These are phyloP conservation scores for Candolleomyces eurysporus DNA, from an alignment of 768 basidiomycete species.

Conservation along the genomic window DNA sequence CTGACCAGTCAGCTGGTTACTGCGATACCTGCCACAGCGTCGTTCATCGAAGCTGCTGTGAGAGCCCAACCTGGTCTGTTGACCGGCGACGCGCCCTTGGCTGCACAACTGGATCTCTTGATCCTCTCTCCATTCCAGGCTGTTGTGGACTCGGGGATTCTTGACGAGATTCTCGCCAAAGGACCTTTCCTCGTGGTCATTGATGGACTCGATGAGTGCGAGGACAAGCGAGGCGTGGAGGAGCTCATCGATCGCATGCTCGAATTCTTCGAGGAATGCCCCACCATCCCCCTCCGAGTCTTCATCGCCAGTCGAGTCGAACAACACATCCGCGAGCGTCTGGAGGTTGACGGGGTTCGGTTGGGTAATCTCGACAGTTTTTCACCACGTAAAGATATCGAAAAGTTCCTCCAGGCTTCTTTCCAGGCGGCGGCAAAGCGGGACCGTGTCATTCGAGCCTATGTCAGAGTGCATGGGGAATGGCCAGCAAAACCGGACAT, in stretches of 20 bases:
- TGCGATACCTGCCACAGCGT: not conserved
- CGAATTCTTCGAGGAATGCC: not conserved
- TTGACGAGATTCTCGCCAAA: not conserved
- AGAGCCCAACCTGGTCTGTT: not conserved
- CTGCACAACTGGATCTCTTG: constrained; percentile 1
- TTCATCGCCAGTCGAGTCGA: not conserved
- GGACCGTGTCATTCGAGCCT: not conserved
- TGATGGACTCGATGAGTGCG: constrained; percentile 8
- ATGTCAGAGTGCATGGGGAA: not conserved
- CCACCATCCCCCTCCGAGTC: not conserved
- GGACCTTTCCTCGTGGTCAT: not conserved
- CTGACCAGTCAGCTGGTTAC: not conserved
- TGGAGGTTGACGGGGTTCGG: not conserved
- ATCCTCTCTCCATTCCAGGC: not conserved
- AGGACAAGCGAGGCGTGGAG: not conserved
- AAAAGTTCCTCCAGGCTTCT: no score
- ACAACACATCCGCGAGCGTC: not conserved
- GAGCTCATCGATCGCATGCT: not conserved
- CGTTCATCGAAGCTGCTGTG: not conserved
- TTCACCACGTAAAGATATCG: not conserved
- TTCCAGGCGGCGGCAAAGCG: not conserved
- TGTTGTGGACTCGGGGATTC: not conserved
- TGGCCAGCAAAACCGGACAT: not conserved
- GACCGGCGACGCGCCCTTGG: not conserved
- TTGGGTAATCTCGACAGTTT: not conserved